phyloP scores from a whole-genome alignment of 1,284 basidiomycete species.

The Ganoderma multipileum region DNA sequence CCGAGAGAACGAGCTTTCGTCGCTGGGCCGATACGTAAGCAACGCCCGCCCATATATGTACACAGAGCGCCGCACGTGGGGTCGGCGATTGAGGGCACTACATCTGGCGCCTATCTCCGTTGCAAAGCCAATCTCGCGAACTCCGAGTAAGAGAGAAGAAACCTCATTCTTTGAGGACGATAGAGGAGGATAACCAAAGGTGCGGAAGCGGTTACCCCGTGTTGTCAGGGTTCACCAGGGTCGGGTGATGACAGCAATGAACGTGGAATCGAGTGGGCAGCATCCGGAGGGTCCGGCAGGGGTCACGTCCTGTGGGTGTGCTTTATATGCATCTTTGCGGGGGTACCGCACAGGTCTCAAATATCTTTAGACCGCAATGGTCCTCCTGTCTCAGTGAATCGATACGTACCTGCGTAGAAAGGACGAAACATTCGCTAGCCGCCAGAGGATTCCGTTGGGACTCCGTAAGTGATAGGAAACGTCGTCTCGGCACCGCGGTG shows the following conservation, averaged over 20 bases:
- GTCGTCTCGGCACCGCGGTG: neutral
- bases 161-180: slow-evolving; percentile 2
- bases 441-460: too few species aligned
- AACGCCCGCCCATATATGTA: slow-evolving; percentile 29
- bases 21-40: slow-evolving; percentile 28
- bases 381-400: neutral
- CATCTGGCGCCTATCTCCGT: slow-evolving; percentile 22
- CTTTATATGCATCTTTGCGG: neutral
- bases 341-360: slow-evolving; percentile 1
- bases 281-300: neutral
- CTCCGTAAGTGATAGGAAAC: too few species aligned
- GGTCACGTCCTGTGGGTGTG: neutral
- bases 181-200: slow-evolving; percentile 1
- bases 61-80: slow-evolving; percentile 27
- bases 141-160: neutral
- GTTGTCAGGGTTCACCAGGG: neutral
- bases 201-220: neutral
- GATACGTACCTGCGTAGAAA: neutral
- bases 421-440: neutral
- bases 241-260: neutral
- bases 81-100: slow-evolving; percentile 27
- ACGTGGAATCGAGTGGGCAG: neutral
- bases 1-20: slow-evolving; percentile 23
- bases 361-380: neutral
- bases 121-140: slow-evolving; percentile 13